Base-by-base conservation (phyloP, 768 basidiomycete genomes). In the Russula emetica region DNA sequence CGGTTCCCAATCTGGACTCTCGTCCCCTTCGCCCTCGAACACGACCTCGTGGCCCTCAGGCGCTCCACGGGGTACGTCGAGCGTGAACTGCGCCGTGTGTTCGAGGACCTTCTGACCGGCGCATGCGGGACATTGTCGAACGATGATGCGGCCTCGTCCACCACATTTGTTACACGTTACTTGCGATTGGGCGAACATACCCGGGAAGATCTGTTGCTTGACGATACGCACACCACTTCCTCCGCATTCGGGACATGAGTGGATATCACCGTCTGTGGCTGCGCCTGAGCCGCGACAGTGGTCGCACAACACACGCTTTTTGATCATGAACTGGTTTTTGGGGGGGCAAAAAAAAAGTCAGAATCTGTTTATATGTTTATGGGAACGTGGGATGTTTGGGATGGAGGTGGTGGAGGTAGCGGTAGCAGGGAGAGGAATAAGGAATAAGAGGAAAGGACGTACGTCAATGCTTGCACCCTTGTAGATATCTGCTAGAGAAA, bases 231-330 rank as follows among this genome's bases (percentile, higher is more conserved):
- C 82, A 42, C 97, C 97, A 55, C 85, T 78, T 22, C 97, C 97
- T 58, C 84, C 82, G 72, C 97, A 99, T 13, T 83, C 82, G 3
- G 83, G 73, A 72, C 97, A 99, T n/a, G 83, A 82, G 70, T 93
- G 90, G 54, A 97, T 90, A 71, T 97, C 92, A 8, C 82, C 75
- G 63, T 93, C 91, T 0, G 92, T 90, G 1, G 93, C 90, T 0
- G 97, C 97, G 26, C 97, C 97, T 0, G 92, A 86, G 26, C 97
- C 97, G 71, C 94, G 87, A 76, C 97, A 99, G 72, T 97, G 92
- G 74, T 98, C 94, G 71, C 97, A 99, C 20, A 99, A 86, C 40
- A 96, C 85, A 58, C 86, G 85, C 73, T 96, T 95, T 74, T 87
- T 89, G 72, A 98, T 82, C 78, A 90, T 88, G 75, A 99, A 96